Base-by-base conservation (phyloP, 1,284 basidiomycete genomes). In the Marasmius tenuissimus region DNA sequence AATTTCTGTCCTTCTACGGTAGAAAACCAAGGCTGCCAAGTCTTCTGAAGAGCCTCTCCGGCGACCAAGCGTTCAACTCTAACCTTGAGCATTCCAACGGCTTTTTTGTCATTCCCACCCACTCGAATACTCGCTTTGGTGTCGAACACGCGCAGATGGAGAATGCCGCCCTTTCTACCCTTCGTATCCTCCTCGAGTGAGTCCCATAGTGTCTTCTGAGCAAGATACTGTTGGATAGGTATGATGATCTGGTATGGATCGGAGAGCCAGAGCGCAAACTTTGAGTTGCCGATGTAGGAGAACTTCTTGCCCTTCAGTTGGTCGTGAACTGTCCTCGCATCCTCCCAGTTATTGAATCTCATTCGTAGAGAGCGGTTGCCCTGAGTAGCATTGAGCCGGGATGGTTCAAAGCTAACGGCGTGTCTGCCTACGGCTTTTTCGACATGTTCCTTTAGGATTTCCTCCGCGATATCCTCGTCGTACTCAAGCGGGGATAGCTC, bases 61-160 rank as follows among this genome's bases (percentile, higher is more conserved):
- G 74, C 74, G 2, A 77, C 78, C 27, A 87, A 66, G 55, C 72
- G 80, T 69, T 87, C 85, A 0, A 84, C 81, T 55, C 84, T 73
- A n/a, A 87, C 85, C 69, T 86, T 87, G 60, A 87, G 65, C 4
- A 79, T 75, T 1, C 85, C 85, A 1, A 81, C 76, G 1, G 77
- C 77, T 64, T 82, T 79, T 70, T 81, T 81, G 57, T 80, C 77
- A 12, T 18, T 47, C 40, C 40, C 40, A 12, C 40, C 40, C 3
- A 42, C 40, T 12, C 40, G 40, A 6, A 42, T 12, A 42, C 40
- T 42, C 12, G 40, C 40, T 42, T 12, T 42, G 40, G 11, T 12
- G 6, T 42, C 40, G 40, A 42, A 42, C 3, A 42, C 40, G 11
- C 40, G 40, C 2, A 42, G 40, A n/a, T 42, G 40, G n/a, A 42